Percentiles rank a stretch among this genome's conserved stretches.
Evolutionary conservation across 805 yeast genomes (phyloP).

Genomic region (Saturnispora ahearnii): DNA sequence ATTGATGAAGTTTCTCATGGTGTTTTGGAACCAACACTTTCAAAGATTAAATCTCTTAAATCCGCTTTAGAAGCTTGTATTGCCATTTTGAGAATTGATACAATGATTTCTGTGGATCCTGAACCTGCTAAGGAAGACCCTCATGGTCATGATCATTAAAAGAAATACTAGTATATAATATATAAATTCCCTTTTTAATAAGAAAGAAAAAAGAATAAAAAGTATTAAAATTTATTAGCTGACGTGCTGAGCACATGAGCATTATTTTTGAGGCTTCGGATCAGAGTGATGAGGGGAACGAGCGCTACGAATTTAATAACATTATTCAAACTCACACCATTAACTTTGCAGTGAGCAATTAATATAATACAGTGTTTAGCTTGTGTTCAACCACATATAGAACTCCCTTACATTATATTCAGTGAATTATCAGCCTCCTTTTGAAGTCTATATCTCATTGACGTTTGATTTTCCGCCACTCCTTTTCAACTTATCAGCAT

Average conservation of each 20-base stretch:
- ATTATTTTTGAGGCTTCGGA: neutral
- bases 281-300: conserved; percentile 6
- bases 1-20: conserved; percentile 80
- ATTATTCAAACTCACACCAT: neutral
- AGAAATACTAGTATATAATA: neutral
- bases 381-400: conserved; percentile 5
- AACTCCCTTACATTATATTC: neutral
- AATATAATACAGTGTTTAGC: neutral
- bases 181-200: neutral
- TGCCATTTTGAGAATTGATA: conserved; percentile 93
- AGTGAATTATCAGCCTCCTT: neutral
- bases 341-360: neutral
- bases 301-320: conserved; percentile 8
- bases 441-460: neutral
- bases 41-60: conserved; percentile 86
- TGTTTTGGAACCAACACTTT: conserved; percentile 90
- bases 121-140: conserved; percentile 89
- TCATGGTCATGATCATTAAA: conserved; percentile 50
- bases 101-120: conserved; percentile 96
- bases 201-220: neutral
- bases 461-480: neutral
- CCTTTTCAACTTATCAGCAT: neutral
- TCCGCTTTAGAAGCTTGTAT: conserved; percentile 97
- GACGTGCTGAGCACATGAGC: neutral
- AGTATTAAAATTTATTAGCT: neutral